Evolutionary conservation across 768 basidiomycete species (phyloP), one percentile per base, ranked within the genome.

Genomic region (Mrakia hoshinonis): DNA sequence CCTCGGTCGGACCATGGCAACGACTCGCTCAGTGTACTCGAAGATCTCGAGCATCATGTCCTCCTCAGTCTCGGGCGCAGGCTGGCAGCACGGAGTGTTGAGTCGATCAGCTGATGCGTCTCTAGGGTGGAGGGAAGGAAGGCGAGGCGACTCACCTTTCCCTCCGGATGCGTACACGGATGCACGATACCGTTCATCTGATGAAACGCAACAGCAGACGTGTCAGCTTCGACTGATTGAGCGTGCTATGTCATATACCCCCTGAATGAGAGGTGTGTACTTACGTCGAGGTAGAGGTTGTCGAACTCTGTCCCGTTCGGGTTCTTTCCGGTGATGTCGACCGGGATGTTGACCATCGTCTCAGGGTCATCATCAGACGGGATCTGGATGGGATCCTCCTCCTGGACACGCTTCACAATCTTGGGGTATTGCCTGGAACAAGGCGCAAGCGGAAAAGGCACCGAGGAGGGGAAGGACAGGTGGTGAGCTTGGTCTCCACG

Each of bases 121-220:
- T 18, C 24, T 43, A 22, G 18, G 34, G 31, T 15, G 22, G 24
- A 58, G 34, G 36, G 31, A 49, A 31, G 55, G 34, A 36, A 46
- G 65, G 54, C 6, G 36, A 51, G 62, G 26, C 49, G 58, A 75
- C 83, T 58, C 72, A 87, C 91, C 84, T 90, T 94, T 77, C 94
- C 95, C 81, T 98, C 96, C 0, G 96, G 96, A 78, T 99, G 96
- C 0, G 96, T 99, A 85, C 96, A 98, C 0, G 96, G 96, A 80
- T 99, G 96, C 13, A 99, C 96, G 79, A 98, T 98, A 75, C 92
- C 96, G 79, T 99, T 99, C 96, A 99, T 98, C 79, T 99, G 65
- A 1, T 12, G 24, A 46, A 2, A 11, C 18, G 22, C 39, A 26
- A 70, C 22, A 13, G 26, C 13, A 26, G 18, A 34, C 36, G 7